Percentiles rank a stretch among this genome's conserved stretches.
phyloP scores from a whole-genome alignment of 805 yeast genomes.

The Kluyveromyces siamensis region DNA sequence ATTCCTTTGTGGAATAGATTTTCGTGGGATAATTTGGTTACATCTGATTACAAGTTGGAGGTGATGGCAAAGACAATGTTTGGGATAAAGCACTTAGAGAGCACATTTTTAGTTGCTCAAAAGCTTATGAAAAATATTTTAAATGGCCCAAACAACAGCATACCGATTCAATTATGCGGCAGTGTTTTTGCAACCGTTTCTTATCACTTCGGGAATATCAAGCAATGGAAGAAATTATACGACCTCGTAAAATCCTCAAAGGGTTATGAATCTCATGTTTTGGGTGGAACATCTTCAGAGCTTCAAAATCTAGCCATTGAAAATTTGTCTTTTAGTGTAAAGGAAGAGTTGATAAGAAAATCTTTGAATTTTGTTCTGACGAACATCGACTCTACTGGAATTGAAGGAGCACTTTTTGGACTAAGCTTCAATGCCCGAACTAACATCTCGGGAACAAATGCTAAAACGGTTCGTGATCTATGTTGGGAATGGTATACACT shows the following conservation, averaged over 20 bases:
- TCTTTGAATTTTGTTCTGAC: constrained; percentile 48
- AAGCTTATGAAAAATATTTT: constrained; percentile 39
- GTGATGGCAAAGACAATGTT: constrained; percentile 19
- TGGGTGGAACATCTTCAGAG: constrained; percentile 7
- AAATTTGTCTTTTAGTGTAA: constrained; percentile 42
- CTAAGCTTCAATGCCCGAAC: constrained; percentile 32
- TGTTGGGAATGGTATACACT: constrained; percentile 52
- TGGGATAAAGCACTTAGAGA: constrained; percentile 11
- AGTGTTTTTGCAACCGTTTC: constrained; percentile 37
- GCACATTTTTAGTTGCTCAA: constrained; percentile 27
- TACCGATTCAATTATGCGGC: constrained; percentile 44
- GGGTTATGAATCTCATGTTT: constrained; percentile 31
- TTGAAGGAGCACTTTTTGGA: constrained; percentile 54
- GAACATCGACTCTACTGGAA: constrained; percentile 45
- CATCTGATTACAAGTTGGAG: constrained; percentile 32
- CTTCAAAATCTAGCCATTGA: constrained; percentile 49
- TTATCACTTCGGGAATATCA: constrained; percentile 28
- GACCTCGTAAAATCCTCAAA: constrained; percentile 44
- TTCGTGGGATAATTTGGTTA: constrained; percentile 27
- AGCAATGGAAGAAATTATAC: constrained; percentile 52
- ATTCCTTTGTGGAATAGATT: constrained; percentile 25
- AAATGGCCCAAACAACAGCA: constrained; percentile 42
- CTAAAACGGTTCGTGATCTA: constrained; percentile 17
- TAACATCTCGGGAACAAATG: constrained; percentile 6
- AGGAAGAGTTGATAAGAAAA: constrained; percentile 39